phyloP scores from a whole-genome alignment of 2,329 filamentous ascomycete genomes.

The Ceratocystis smalleyi region DNA sequence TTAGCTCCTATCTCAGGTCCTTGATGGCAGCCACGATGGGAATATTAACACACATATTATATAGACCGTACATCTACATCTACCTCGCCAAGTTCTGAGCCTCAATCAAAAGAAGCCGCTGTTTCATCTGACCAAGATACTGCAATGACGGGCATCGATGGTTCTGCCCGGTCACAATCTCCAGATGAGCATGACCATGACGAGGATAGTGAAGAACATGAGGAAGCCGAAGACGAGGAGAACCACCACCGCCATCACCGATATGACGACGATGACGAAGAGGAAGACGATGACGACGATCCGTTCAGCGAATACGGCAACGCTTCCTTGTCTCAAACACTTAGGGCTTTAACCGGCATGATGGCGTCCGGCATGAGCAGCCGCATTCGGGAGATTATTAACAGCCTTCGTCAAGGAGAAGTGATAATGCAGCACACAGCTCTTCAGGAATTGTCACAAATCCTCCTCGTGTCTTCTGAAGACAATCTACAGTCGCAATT shows the following conservation, averaged over 20 bases:
- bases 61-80: slow-evolving; percentile 1
- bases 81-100: slow-evolving; percentile 26
- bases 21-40: not conserved
- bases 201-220: slow-evolving; percentile 13
- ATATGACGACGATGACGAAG: slow-evolving; percentile 38
- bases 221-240: slow-evolving; percentile 15
- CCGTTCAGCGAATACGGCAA: slow-evolving; percentile 49
- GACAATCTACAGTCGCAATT: slow-evolving; percentile 93
- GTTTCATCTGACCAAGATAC: slow-evolving; percentile 45
- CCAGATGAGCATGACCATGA: slow-evolving; percentile 24
- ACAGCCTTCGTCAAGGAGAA: slow-evolving; percentile 64
- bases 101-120: slow-evolving; percentile 39
- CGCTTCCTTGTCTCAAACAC: slow-evolving; percentile 50
- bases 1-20: not conserved
- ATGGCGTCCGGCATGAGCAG: slow-evolving; percentile 64
- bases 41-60: not conserved
- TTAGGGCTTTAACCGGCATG: slow-evolving; percentile 79
- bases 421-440: slow-evolving; percentile 85
- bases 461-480: slow-evolving; percentile 86
- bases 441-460: slow-evolving; percentile 81
- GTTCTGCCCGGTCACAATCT: slow-evolving; percentile 30
- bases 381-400: slow-evolving; percentile 62
- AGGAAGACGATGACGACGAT: slow-evolving; percentile 50
- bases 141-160: slow-evolving; percentile 55
- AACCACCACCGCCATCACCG: slow-evolving; percentile 22